phyloP scores from a whole-genome alignment of 2,329 filamentous ascomycete genomes.

The Pseudogymnoascus sp. region DNA sequence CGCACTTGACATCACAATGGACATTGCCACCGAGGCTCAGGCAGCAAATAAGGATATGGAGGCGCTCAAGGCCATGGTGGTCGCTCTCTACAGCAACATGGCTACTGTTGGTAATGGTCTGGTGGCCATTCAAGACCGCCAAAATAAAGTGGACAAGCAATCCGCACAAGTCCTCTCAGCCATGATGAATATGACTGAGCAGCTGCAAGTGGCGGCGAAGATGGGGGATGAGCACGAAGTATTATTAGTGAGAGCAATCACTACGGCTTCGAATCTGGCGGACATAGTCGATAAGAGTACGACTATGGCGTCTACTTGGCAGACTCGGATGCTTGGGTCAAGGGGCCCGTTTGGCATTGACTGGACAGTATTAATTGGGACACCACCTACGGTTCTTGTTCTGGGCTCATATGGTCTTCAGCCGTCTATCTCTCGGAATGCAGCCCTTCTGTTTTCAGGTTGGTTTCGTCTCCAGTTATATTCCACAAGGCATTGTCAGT shows the following conservation, averaged over 20 bases:
- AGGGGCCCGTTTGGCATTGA: neutral
- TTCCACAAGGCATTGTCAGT: neutral
- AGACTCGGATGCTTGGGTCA: neutral
- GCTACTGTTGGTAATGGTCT: neutral
- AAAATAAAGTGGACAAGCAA: conserved; percentile 1
- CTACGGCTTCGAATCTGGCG: neutral
- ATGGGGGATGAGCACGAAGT: conserved; percentile 3
- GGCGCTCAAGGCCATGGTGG: neutral
- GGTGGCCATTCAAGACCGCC: conserved; percentile 1
- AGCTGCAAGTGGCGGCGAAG: neutral
- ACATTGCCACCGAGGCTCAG: neutral
- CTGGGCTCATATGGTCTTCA: neutral
- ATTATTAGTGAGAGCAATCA: neutral
- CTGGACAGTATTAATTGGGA: neutral
- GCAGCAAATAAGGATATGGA: conserved; percentile 8
- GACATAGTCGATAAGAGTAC: neutral
- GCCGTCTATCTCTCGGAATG: neutral
- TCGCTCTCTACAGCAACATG: conserved; percentile 1
- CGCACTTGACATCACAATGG: neutral
- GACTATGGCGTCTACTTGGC: neutral
- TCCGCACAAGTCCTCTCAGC: neutral
- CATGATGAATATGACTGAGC: conserved; percentile 8
- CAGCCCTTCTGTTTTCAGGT: neutral
- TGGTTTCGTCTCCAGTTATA: neutral
- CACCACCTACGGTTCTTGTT: neutral